A percentile compares a stretch with the other conserved stretches of the same genome.
phyloP scores from a whole-genome alignment of 331 rosid species.

The Malus hybrid region DNA sequence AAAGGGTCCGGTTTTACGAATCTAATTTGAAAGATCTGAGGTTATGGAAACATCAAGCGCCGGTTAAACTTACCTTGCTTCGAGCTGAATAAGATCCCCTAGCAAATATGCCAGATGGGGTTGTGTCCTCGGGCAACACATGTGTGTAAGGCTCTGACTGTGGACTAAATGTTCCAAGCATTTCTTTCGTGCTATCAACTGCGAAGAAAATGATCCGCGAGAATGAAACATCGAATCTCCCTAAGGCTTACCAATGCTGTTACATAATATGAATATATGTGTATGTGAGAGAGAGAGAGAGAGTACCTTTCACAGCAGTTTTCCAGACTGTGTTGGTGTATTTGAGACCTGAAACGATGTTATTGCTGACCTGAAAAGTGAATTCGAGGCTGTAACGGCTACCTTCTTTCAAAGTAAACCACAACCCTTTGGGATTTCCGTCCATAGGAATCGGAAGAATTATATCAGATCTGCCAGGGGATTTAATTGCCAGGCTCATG shows the following conservation, averaged over 20 bases:
- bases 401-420: conserved; percentile 98
- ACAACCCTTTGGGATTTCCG: conserved; percentile 73
- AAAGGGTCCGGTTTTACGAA: background rate
- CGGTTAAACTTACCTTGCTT: conserved; percentile 53
- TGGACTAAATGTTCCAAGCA: conserved; percentile 97
- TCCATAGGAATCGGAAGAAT: conserved; percentile 69
- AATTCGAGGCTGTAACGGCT: conserved; percentile 75
- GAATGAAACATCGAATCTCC: conserved; percentile 5
- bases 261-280: background rate
- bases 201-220: conserved; percentile 14
- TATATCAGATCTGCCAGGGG: conserved; percentile 64
- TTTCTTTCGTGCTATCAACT: conserved; percentile 87
- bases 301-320: conserved; percentile 73
- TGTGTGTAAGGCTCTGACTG: conserved; percentile 79
- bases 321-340: conserved; percentile 96
- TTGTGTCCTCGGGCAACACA: conserved; percentile 86
- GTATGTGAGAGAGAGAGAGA: background rate
- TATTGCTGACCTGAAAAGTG: conserved; percentile 69
- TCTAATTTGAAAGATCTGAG: background rate
- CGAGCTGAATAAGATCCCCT: conserved; percentile 86
- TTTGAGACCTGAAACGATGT: conserved; percentile 95
- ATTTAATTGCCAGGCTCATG: conserved; percentile 73
- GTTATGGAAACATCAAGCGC: background rate
- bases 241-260: background rate
- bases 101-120: conserved; percentile 96